Base-by-base conservation (phyloP, 129 eudicot genomes). In the Dittrichia graveolens region DNA sequence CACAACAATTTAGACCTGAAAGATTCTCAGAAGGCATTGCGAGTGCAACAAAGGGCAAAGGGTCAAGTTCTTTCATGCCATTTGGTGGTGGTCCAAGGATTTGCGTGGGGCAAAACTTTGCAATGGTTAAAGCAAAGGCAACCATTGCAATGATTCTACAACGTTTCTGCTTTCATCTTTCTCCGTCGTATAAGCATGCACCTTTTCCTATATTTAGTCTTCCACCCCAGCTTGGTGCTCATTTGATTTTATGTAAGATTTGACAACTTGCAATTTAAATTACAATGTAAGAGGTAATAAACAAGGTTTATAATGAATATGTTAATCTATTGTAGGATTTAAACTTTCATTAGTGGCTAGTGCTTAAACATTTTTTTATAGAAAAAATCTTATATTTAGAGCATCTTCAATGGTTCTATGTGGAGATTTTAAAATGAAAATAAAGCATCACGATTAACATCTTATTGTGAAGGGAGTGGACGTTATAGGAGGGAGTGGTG, bases 51-150 rank as follows among this genome's bases (percentile, higher is more conserved):
- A 64, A 79, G 60, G 75, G 71, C 8, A 41, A 62, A 9, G 78
- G 78, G 13, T 37, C 49, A 14, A 7, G 67, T 11, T 37, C 78
- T 4, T 84, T 71, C 66, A 54, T 84, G 57, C 85, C 88, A 24
- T 84, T 84, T 8, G 73, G 69, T 4, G 77, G 83, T 53, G 88
- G 88, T 37, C 85, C 83, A 4, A 49, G 88, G 11, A 58, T 84
- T 50, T 84, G 85, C 68, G 61, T 80, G 5, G 88, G 85, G 42
- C 80, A 80, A 61, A 84, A 80, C 71, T 84, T 84, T 46, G 88
- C 88, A 2, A 72, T 84, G 74, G 16, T 8, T 8, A 83, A 84
- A 77, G 85, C 80, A 2, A 83, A 83, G 63, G 43, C 48, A 49
- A 78, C 86, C 7, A 61, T 83, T 61, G 60, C 83, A 7, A 76